Evolutionary conservation across 2,329 filamentous ascomycete genomes (phyloP), one percentile per base, ranked within the genome.

Genomic region (Thelonectria blattea): DNA sequence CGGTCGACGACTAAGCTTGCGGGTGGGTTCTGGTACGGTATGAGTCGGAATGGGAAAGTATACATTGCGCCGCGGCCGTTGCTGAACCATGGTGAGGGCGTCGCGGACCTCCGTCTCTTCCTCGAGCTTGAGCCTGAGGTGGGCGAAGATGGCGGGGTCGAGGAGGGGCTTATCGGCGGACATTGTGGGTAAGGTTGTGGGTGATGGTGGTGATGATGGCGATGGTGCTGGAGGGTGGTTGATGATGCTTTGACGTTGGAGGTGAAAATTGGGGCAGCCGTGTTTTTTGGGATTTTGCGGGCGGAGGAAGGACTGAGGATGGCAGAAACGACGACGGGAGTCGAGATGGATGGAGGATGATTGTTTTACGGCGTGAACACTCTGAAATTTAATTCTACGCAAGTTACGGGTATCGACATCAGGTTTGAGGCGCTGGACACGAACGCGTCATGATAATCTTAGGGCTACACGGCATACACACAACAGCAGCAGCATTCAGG

Each of bases 51-150:
- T 3, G 75, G 75, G 1, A 72, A 32, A 4, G 67, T 82, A 1
- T 85, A 84, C 61, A 73, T 79, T 4, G 73, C 78, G 0, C 81
- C 83, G 1, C 70, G 75, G 12, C 81, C 82, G 17, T 70, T 83
- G 85, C 73, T 95, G 90, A 46, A 95, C 85, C 69, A 96, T 91
- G 65, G 89, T 87, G 58, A 99, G 85, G 71, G 91, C 88, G 80
- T 98, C 94, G 71, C 91, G 88, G 56, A 96, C 88, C 56, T 85
- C 82, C 9, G 87, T 84, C 74, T 98, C 95, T 76, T 96, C 90
- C 69, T 98, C 95, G 70, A 97, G 92, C 76, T 93, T 93, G 60
- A 85, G 81, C 78, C 97, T 94, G 63, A 99, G 88, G 69, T 90
- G 85, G 72, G 93, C 87, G 77, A 98, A 97, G 75, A 98, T 91